A percentile compares a stretch with the other conserved stretches of the same genome.
phyloP scores from a whole-genome alignment of 2,329 filamentous ascomycete genomes.

The Gremmenia infestans region DNA sequence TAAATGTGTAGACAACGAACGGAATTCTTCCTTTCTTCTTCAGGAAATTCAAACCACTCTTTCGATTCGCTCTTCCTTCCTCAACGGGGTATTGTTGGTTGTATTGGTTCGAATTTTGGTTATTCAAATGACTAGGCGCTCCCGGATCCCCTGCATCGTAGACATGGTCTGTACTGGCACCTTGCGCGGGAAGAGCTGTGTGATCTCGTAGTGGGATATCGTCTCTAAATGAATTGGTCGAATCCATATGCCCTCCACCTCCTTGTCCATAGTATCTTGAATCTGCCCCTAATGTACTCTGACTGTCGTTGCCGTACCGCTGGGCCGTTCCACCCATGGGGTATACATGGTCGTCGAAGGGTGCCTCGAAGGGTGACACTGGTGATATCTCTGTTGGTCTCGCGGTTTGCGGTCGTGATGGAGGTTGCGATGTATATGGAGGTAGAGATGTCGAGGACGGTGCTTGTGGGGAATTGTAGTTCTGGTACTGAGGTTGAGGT shows the following conservation, averaged over 20 bases:
- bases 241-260: conserved; percentile 35
- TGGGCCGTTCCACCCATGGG: conserved; percentile 39
- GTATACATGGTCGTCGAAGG: conserved; percentile 65
- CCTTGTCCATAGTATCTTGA: conserved; percentile 51
- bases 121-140: conserved; percentile 16
- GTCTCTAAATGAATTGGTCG: conserved; percentile 37
- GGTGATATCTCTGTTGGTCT: conserved; percentile 16
- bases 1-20: conserved; percentile 79
- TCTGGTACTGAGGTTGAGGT: conserved; percentile 11
- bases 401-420: conserved; percentile 16
- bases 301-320: conserved; percentile 27
- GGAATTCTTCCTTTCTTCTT: conserved; percentile 44
- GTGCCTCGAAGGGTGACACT: conserved; percentile 57
- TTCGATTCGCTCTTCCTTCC: conserved; percentile 37
- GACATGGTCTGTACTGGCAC: conserved; percentile 49
- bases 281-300: conserved; percentile 43
- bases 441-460: conserved; percentile 16
- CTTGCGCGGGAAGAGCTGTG: conserved; percentile 30
- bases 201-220: conserved; percentile 55
- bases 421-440: conserved; percentile 24
- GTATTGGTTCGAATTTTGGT: background rate
- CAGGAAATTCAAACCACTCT: conserved; percentile 49
- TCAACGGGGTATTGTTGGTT: conserved; percentile 3
- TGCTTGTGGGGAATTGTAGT: conserved; percentile 8
- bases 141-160: conserved; percentile 48